Evolutionary conservation across 176 grass and related monocot genomes (phyloP), one percentile per base, ranked within the genome.

Genomic region (Cenchrus fungigraminus): DNA sequence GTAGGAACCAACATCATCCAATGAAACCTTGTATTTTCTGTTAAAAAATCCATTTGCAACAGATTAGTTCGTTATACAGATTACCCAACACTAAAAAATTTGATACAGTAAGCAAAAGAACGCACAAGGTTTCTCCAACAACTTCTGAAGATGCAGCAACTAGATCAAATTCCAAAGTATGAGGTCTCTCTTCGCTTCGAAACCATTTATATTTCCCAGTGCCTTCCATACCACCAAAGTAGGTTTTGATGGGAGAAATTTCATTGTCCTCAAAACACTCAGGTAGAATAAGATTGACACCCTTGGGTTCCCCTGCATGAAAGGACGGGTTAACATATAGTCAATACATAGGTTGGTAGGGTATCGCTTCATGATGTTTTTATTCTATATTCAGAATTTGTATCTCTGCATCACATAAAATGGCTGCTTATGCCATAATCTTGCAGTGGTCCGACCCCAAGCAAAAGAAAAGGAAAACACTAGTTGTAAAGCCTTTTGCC

Each of bases 221-320:
- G 65, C 97, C 97, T 91, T 99, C 97, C 52, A 86, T 91, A 56
- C 97, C 97, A 91, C 97, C 97, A 65, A 92, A 99, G 59, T 99
- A 99, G 69, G 74, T 83, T 91, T 94, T 99, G 67, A 86, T 29
- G 46, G 97, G 97, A 86, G 88, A 83, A 89, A 99, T 76, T 94
- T 96, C 93, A 40, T 68, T 83, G 77, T 99, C 97, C 90, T 99
- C 73, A 63, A 78, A 84, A 94, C 90, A 99, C 34, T 82, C 82
- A 12, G 93, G 91, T 78, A 95, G 60, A 84, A 92, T 58, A 84
- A 98, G 90, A 83, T 89, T 73, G 67, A 87, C 66, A 76, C 91
- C 91, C 73, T 87, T 96, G 74, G 93, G 97, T 54, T 92, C 89
- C 43, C 89, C 97, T 99, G 89, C 74, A 82, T 72, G 65, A 88